Evolutionary conservation across 345 rosid genomes (phyloP).

Genomic region (Bretschneidera sinensis): DNA sequence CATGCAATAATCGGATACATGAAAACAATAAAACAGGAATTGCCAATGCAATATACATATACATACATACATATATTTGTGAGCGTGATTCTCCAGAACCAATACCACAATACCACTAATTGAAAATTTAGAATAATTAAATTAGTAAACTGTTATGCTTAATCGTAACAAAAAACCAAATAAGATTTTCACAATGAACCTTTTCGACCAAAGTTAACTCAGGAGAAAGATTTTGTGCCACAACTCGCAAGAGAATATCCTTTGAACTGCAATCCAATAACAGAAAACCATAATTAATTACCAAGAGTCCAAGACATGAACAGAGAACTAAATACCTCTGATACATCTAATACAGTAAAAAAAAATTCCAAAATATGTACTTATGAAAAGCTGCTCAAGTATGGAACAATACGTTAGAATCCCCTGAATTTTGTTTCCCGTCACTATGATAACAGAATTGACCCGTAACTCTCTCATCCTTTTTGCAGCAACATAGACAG

Average conservation of each 20-base stretch:
- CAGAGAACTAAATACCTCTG: too few relatives aligned
- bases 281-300: slow-evolving; percentile 12
- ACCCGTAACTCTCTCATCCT: slow-evolving; percentile 76
- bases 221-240: slow-evolving; percentile 91
- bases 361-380: neutral
- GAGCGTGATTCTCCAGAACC: too few relatives aligned
- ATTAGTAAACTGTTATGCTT: neutral
- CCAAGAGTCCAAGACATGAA: slow-evolving; percentile 5
- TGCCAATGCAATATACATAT: too few relatives aligned
- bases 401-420: slow-evolving; percentile 69
- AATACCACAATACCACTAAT: too few relatives aligned
- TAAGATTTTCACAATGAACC: slow-evolving; percentile 22
- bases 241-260: slow-evolving; percentile 96
- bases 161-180: too few relatives aligned
- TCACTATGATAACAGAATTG: slow-evolving; percentile 65
- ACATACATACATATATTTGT: too few relatives aligned
- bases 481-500: slow-evolving; percentile 85
- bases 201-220: slow-evolving; percentile 84
- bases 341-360: too few relatives aligned
- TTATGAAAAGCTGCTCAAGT: neutral
- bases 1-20: too few relatives aligned
- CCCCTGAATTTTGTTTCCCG: slow-evolving; percentile 72
- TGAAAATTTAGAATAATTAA: too few relatives aligned
- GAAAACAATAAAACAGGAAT: too few relatives aligned
- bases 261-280: slow-evolving; percentile 57